A percentile compares a stretch with the other conserved stretches of the same genome.
These are phyloP conservation scores for Lactarius hengduanensis DNA, from an alignment of 768 basidiomycete genomes.

Conservation along the genomic window DNA sequence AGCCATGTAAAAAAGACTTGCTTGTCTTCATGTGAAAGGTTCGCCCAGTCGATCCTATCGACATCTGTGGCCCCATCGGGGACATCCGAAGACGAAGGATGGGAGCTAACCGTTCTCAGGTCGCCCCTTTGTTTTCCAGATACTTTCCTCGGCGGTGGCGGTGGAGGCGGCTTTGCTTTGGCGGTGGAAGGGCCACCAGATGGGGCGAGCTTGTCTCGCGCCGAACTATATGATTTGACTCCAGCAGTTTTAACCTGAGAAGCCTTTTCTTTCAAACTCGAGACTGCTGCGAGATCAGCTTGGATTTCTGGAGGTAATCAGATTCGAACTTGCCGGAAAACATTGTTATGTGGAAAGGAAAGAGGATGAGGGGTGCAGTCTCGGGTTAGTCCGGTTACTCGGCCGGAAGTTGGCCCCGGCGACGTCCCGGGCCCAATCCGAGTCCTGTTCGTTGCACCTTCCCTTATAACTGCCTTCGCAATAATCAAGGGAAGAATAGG, in stretches of 20 bases:
- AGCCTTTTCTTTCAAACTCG: constrained; percentile 18
- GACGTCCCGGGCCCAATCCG: too few relatives aligned
- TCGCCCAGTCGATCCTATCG: constrained; percentile 60
- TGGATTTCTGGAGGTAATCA: neutral
- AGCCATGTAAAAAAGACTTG: constrained; percentile 73
- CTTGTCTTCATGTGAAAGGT: constrained; percentile 64
- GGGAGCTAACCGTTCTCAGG: neutral
- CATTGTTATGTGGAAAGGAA: neutral
- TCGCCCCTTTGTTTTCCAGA: neutral
- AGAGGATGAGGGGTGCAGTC: too few relatives aligned
- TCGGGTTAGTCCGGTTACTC: too few relatives aligned
- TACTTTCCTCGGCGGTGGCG: constrained; percentile 8
- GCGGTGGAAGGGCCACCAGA: neutral
- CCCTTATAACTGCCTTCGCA: too few relatives aligned
- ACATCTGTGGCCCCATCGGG: constrained; percentile 11
- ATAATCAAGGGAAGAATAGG: too few relatives aligned
- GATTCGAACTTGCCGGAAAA: constrained; percentile 19
- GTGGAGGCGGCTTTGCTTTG: constrained; percentile 14
- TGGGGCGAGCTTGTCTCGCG: constrained; percentile 9
- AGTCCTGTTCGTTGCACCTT: too few relatives aligned
- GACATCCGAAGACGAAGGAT: neutral
- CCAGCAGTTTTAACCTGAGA: constrained; percentile 19
- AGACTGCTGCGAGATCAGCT: constrained; percentile 2
- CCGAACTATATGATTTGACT: constrained; percentile 16
- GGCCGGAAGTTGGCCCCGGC: too few relatives aligned